A percentile compares a stretch with the other conserved stretches of the same genome.
Evolutionary conservation across 1,284 basidiomycete genomes (phyloP).

Genomic region (Mycena sp.): DNA sequence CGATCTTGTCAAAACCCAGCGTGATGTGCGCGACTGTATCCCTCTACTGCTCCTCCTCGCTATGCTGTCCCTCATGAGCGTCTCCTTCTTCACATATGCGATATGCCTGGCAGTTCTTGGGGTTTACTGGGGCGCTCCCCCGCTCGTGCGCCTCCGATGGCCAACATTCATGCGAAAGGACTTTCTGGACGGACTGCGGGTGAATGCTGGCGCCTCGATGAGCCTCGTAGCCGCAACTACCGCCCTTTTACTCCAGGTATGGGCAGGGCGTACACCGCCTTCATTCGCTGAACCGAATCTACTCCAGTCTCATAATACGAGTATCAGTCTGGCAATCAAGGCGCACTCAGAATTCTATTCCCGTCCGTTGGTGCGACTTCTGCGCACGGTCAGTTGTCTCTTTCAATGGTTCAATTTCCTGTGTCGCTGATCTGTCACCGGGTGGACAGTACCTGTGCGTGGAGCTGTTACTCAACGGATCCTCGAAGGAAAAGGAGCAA

Average conservation of each 20-base stretch:
- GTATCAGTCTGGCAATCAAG: constrained; percentile 31
- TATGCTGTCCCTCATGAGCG: constrained; percentile 14
- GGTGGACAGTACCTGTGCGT: constrained; percentile 26
- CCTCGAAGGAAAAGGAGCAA: constrained; percentile 32
- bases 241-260: constrained; percentile 31
- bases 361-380: constrained; percentile 26
- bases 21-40: constrained; percentile 27
- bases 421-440: neutral
- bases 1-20: constrained; percentile 3
- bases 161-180: constrained; percentile 27
- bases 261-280: neutral
- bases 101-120: constrained; percentile 2
- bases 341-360: constrained; percentile 29
- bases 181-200: constrained; percentile 28
- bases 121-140: constrained; percentile 22
- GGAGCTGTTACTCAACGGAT: constrained; percentile 31
- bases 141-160: constrained; percentile 29
- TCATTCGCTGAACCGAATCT: neutral
- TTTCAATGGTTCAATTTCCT: neutral
- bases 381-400: constrained; percentile 26
- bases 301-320: constrained; percentile 28
- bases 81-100: constrained; percentile 14
- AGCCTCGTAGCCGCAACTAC: constrained; percentile 28
- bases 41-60: constrained; percentile 1
- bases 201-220: constrained; percentile 30